Percentiles rank a stretch among this genome's conserved stretches.
phyloP scores from a whole-genome alignment of 495 filamentous ascomycete genomes.

The Articulospora tetracladia region DNA sequence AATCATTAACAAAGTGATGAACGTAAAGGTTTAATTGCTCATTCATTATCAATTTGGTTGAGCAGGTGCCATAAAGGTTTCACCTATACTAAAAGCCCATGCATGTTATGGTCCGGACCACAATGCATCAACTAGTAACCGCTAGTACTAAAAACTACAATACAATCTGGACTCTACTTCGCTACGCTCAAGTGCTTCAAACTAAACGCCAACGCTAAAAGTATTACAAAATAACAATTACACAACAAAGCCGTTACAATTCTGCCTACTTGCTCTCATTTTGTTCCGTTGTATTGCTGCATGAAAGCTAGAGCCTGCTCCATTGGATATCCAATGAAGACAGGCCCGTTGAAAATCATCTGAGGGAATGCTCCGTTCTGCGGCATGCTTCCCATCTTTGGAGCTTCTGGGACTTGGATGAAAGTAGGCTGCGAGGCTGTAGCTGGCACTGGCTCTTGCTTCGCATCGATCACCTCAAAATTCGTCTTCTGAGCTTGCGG shows the following conservation, averaged over 20 bases:
- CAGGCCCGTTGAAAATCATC: slow-evolving; percentile 80
- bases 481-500: slow-evolving; percentile 2
- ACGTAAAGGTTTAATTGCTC: background rate
- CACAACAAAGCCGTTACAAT: too few relatives aligned
- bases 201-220: background rate
- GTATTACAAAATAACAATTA: too few relatives aligned
- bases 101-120: too few relatives aligned
- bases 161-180: too few relatives aligned
- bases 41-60: background rate
- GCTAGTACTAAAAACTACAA: too few relatives aligned
- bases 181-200: background rate
- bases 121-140: too few relatives aligned
- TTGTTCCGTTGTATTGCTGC: slow-evolving; percentile 40
- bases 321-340: slow-evolving; percentile 83
- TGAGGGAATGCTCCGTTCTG: slow-evolving; percentile 36
- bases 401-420: slow-evolving; percentile 14
- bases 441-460: slow-evolving; percentile 1
- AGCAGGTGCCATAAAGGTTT: too few relatives aligned
- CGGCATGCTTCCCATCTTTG: background rate
- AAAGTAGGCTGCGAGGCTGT: slow-evolving; percentile 15
- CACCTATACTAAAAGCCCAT: too few relatives aligned
- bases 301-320: slow-evolving; percentile 72
- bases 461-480: background rate
- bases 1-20: background rate
- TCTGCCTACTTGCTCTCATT: slow-evolving; percentile 6